Base-by-base conservation (phyloP, 306 rosid genomes). In the Dryas octopetala region DNA sequence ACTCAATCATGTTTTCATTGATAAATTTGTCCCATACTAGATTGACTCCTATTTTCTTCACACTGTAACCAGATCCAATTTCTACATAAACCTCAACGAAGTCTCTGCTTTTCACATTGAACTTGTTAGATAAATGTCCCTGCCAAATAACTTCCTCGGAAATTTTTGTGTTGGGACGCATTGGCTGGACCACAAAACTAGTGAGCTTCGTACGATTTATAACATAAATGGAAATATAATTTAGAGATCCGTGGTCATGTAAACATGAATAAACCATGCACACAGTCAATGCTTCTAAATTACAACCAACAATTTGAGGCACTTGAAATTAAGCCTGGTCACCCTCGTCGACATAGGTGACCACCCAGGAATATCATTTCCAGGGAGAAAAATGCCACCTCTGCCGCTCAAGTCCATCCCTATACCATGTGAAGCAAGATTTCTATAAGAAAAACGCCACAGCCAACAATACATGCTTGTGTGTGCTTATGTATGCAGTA, bases 131-230 rank as follows among this genome's bases (percentile, higher is more conserved):
- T 9, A 79, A 3, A 16, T 55, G 77, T 9, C 71, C 50, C 58
- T 58, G 75, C 83, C 83, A 79, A 4, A 67, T 62, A 68, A 73
- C 75, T 38, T 74, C 5, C 1, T 6, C 14, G 66, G 80, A 80
- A 17, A 11, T 61, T 61, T 61, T 11, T 7, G 61, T 46, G 3
- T 62, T 66, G 19, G 7, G 26, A 11, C 49, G 70, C 1, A 17
- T 44, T 15, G 62, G 62, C 32, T 26, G 40, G 44, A 4, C 60
- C 13, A 11, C 16, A 19, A 59, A 23, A 4, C 14, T 26, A 4
- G 2, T 8, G 19, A 26, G 10, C 44, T 64, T 70, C 23, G 84
- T 80, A 38, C 38, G 13, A 11, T 64, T 81, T 19, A 71, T 54
- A 41, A 70, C 38, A 14, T 65, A 43, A 41, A 63, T 15, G 57